phyloP scores from a whole-genome alignment of 2,329 filamentous ascomycete genomes.

The Fragosphaeria purpurea region DNA sequence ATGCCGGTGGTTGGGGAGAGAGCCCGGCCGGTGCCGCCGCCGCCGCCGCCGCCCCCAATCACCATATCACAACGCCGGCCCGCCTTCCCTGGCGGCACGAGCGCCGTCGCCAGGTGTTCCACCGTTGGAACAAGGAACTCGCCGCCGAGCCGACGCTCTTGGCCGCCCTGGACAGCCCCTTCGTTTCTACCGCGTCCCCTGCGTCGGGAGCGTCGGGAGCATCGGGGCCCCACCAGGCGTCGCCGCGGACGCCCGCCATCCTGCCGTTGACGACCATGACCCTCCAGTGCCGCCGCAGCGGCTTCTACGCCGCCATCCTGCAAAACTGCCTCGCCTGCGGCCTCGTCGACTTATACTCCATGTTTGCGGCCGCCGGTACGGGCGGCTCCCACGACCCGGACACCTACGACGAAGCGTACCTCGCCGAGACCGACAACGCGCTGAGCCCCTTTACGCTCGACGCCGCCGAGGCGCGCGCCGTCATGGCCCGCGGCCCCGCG shows the following conservation, averaged over 20 bases:
- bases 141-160: neutral
- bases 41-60: neutral
- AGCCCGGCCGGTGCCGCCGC: neutral
- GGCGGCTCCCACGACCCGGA: neutral
- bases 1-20: neutral
- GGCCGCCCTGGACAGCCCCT: neutral
- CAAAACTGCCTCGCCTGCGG: conserved; percentile 28
- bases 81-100: neutral
- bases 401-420: conserved; percentile 7
- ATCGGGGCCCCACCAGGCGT: neutral
- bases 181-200: neutral
- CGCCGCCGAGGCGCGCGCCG: conserved; percentile 15
- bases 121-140: neutral
- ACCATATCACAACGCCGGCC: too few species aligned
- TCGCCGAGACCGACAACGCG: conserved; percentile 1
- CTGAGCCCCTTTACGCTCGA: conserved; percentile 23
- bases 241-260: neutral
- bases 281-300: conserved; percentile 12
- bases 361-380: conserved; percentile 11
- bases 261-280: conserved; percentile 4
- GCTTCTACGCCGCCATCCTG: conserved; percentile 25
- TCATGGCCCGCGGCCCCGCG: conserved; percentile 15
- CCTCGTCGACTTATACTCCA: conserved; percentile 14
- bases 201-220: too few species aligned
- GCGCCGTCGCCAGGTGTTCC: neutral